Evolutionary conservation across 2,329 filamentous ascomycete genomes (phyloP).

Genomic region (Fonsecaea erecta): DNA sequence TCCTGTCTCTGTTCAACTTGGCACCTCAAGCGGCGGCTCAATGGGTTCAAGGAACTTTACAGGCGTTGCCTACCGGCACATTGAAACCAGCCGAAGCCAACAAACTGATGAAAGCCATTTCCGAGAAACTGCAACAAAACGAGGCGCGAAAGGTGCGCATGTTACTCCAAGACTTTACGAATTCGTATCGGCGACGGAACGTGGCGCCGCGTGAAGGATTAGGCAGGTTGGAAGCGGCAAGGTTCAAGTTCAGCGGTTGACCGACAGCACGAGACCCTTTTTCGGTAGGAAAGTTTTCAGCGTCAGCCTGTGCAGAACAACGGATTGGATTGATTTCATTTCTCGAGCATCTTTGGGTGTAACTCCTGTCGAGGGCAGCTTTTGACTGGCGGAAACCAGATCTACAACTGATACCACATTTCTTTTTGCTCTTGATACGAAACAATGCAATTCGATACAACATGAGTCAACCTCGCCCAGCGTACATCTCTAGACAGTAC

Average conservation of each 20-base stretch:
- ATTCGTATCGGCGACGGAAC: constrained; percentile 88
- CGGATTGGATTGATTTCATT: neutral
- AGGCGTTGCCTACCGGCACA: constrained; percentile 80
- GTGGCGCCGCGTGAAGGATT: constrained; percentile 93
- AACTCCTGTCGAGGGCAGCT: neutral
- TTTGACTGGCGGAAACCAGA: neutral
- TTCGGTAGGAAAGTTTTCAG: neutral
- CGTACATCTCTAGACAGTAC: constrained; percentile 3
- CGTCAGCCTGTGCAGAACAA: neutral
- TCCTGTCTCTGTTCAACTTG: constrained; percentile 86
- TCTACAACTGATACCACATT: constrained; percentile 2
- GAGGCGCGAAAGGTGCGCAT: constrained; percentile 79
- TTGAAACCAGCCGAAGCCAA: constrained; percentile 80
- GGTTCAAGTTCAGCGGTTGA: constrained; percentile 76
- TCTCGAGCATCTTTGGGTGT: constrained; percentile 1
- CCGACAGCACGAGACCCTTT: neutral
- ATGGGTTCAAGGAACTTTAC: constrained; percentile 85
- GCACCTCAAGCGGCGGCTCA: constrained; percentile 76
- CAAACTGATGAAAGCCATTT: constrained; percentile 78
- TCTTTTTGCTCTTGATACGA: constrained; percentile 3
- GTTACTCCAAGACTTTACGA: constrained; percentile 94
- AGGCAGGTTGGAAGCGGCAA: constrained; percentile 80
- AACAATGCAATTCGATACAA: constrained; percentile 6
- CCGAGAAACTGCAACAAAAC: constrained; percentile 71
- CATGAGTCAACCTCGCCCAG: neutral